Evolutionary conservation across 1,139 yeast species (phyloP).

Genomic region (Insectozyma bohioensis): DNA sequence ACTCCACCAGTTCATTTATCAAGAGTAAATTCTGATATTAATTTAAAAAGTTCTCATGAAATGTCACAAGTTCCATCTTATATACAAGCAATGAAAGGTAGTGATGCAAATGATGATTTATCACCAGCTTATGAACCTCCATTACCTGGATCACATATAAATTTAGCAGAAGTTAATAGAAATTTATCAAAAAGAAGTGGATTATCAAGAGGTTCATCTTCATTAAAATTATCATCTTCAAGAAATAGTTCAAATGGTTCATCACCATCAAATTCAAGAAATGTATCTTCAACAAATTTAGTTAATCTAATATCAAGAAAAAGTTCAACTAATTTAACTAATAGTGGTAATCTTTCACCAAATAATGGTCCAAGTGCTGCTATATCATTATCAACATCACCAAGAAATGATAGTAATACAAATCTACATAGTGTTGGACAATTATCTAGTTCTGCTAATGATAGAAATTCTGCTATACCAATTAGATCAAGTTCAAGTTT

Average conservation of each 20-base stretch:
- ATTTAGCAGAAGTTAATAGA: constrained; percentile 26
- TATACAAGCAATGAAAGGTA: constrained; percentile 64
- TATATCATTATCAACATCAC: constrained; percentile 3
- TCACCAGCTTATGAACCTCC: constrained; percentile 67
- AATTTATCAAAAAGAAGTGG: constrained; percentile 4
- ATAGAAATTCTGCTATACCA: constrained; percentile 29
- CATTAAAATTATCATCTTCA: constrained; percentile 10
- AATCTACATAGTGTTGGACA: constrained; percentile 14
- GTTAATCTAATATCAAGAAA: constrained; percentile 8
- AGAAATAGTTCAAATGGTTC: constrained; percentile 22
- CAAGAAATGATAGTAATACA: constrained; percentile 6
- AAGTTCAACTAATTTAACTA: constrained; percentile 9
- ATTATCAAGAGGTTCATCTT: constrained; percentile 3
- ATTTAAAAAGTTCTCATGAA: constrained; percentile 15
- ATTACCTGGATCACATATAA: constrained; percentile 43
- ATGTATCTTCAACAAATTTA: constrained; percentile 26
- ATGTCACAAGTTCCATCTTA: constrained; percentile 81
- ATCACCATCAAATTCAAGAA: constrained; percentile 31
- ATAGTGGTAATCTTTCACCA: constrained; percentile 3
- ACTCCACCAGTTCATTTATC: constrained; percentile 63
- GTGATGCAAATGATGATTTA: constrained; percentile 45
- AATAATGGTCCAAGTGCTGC: background rate
- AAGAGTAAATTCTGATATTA: constrained; percentile 50
- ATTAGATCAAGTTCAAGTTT: constrained; percentile 25
- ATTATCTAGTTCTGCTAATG: constrained; percentile 36